phyloP scores from a whole-genome alignment of 495 filamentous ascomycete genomes.

The Evansstolkia leycettana region DNA sequence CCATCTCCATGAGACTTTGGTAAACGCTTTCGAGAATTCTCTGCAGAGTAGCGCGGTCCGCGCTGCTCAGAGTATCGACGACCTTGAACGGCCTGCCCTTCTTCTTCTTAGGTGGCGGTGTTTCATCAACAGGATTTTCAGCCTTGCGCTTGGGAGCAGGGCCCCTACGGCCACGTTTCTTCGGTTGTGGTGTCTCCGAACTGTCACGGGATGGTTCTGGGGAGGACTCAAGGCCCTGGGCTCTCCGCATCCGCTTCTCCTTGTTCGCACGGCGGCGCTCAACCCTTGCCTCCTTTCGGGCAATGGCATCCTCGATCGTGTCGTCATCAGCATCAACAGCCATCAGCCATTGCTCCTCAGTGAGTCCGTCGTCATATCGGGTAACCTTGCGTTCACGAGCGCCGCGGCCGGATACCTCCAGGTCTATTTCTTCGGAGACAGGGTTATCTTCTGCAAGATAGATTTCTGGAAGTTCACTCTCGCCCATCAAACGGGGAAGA shows the following conservation, averaged over 20 bases:
- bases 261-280: constrained; percentile 67
- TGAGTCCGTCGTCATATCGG: constrained; percentile 93
- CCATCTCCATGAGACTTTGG: constrained; percentile 68
- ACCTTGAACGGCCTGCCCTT: constrained; percentile 60
- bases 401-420: constrained; percentile 72
- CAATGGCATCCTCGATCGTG: constrained; percentile 81
- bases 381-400: constrained; percentile 87
- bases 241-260: constrained; percentile 40
- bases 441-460: constrained; percentile 81
- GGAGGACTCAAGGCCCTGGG: constrained; percentile 49
- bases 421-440: constrained; percentile 62
- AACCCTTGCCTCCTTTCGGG: constrained; percentile 74
- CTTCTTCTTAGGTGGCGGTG: constrained; percentile 70
- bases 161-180: constrained; percentile 69
- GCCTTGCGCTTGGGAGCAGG: constrained; percentile 75
- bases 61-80: constrained; percentile 36
- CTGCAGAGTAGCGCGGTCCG: constrained; percentile 49
- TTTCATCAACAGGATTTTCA: constrained; percentile 64
- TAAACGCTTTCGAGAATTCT: constrained; percentile 62
- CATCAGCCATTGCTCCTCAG: constrained; percentile 90
- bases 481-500: constrained; percentile 69
- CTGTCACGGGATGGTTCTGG: constrained; percentile 66
- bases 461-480: constrained; percentile 84
- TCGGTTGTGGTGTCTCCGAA: constrained; percentile 55
- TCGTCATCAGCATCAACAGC: constrained; percentile 96